Percentiles rank a stretch among this genome's conserved stretches.
Evolutionary conservation across 768 basidiomycete genomes (phyloP).

Genomic region (Tricholoma matsutake): DNA sequence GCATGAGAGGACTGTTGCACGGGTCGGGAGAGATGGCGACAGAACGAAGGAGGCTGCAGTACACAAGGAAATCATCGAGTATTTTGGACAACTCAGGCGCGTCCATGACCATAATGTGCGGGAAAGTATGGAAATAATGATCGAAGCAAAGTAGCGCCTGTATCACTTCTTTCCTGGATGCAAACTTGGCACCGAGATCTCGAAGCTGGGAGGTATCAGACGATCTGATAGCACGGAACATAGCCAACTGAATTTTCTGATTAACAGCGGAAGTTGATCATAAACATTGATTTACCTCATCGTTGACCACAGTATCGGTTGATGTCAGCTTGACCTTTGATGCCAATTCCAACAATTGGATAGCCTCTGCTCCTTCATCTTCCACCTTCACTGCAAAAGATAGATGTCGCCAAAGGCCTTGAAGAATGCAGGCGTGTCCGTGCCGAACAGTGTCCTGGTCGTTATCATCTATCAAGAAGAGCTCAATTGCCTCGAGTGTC

Average conservation of each 20-base stretch:
- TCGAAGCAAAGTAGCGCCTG: conserved; percentile 46
- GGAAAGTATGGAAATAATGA: conserved; percentile 32
- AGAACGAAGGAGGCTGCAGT: conserved; percentile 30
- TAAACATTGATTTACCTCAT: conserved; percentile 6
- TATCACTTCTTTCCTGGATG: conserved; percentile 16
- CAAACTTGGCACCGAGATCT: conserved; percentile 30
- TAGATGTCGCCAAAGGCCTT: conserved; percentile 44
- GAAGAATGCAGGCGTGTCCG: conserved; percentile 40
- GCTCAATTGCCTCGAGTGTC: conserved; percentile 42
- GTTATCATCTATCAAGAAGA: conserved; percentile 36
- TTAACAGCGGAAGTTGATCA: neutral
- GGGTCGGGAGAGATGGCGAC: neutral
- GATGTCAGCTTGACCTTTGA: conserved; percentile 11
- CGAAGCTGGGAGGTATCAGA: conserved; percentile 25
- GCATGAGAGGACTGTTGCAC: conserved; percentile 2
- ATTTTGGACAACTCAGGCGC: conserved; percentile 24
- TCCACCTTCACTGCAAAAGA: conserved; percentile 35
- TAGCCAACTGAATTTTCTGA: conserved; percentile 12
- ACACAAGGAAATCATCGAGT: conserved; percentile 34
- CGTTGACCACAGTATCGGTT: conserved; percentile 11
- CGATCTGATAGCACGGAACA: conserved; percentile 17
- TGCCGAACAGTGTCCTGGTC: conserved; percentile 25
- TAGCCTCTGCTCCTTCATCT: conserved; percentile 10
- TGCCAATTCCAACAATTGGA: conserved; percentile 25
- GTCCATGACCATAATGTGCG: conserved; percentile 21